Conservation (phyloP, 2,329 filamentous ascomycete species). For the Didymella sp. region DNA sequence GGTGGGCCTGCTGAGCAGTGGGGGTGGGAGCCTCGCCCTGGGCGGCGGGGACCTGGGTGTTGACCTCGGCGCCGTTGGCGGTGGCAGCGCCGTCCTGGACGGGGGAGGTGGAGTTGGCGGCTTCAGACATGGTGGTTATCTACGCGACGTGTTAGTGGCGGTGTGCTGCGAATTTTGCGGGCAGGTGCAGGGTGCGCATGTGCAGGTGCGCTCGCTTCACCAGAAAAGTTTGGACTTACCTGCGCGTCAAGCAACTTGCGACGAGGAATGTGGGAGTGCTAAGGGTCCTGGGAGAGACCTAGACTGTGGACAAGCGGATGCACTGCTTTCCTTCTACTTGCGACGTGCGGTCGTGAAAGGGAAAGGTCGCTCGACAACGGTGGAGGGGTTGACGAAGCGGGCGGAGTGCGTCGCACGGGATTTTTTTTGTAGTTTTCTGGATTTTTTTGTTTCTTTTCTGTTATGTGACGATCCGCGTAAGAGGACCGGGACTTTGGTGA, state of each 20-base stretch:
- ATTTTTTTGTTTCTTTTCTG: conserved; percentile 52
- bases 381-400: conserved; percentile 34
- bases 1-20: conserved; percentile 76
- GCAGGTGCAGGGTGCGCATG: conserved; percentile 38
- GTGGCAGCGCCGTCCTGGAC: conserved; percentile 77
- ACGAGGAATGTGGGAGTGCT: conserved; percentile 30
- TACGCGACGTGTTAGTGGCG: conserved; percentile 35
- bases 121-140: conserved; percentile 51
- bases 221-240: conserved; percentile 38
- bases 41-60: conserved; percentile 73
- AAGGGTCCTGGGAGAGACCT: conserved; percentile 25
- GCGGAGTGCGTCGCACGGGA: conserved; percentile 37
- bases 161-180: conserved; percentile 33
- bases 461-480: conserved; percentile 43
- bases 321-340: conserved; percentile 30
- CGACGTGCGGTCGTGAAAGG: conserved; percentile 19
- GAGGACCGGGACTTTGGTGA: conserved; percentile 43
- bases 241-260: conserved; percentile 32
- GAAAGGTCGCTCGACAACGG: conserved; percentile 26
- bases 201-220: conserved; percentile 44
- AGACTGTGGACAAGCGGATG: conserved; percentile 32
- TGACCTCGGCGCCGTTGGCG: conserved; percentile 68
- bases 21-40: conserved; percentile 73
- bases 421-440: conserved; percentile 49
- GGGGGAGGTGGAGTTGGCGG: conserved; percentile 57